phyloP scores from a whole-genome alignment of 208 protist genomes.

The Trypanosoma platydactyli region DNA sequence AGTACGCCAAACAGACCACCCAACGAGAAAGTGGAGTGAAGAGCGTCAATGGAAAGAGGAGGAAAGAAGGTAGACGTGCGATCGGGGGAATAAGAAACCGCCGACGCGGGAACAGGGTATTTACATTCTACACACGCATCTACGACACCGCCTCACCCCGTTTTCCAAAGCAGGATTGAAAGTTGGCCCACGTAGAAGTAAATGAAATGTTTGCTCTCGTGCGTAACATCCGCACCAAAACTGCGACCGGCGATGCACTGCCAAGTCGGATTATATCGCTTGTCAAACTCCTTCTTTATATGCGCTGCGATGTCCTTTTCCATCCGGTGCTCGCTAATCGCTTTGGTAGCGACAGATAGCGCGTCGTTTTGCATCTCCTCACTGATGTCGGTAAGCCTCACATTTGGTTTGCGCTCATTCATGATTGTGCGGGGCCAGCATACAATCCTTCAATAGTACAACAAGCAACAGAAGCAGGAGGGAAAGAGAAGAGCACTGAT shows the following conservation, averaged over 20 bases:
- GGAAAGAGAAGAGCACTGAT: background rate
- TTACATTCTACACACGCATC: slow-evolving; percentile 12
- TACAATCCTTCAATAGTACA: background rate
- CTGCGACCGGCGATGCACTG: slow-evolving; percentile 99
- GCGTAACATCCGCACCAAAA: slow-evolving; percentile 99
- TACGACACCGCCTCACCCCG: slow-evolving; percentile 30
- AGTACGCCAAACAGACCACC: too few relatives aligned
- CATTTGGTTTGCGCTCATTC: slow-evolving; percentile 83
- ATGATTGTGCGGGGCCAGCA: slow-evolving; percentile 25
- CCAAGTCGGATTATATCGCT: slow-evolving; percentile 98
- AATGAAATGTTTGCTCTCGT: slow-evolving; percentile 99
- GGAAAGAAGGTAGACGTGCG: too few relatives aligned
- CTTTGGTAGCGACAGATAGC: slow-evolving; percentile 96
- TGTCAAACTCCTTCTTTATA: slow-evolving; percentile 99
- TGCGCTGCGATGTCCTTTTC: slow-evolving; percentile 99
- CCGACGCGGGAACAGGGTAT: background rate
- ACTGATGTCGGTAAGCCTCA: slow-evolving; percentile 95
- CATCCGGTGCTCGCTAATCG: slow-evolving; percentile 99
- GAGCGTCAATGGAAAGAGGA: too few relatives aligned
- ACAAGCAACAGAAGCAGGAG: background rate
- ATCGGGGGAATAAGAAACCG: too few relatives aligned
- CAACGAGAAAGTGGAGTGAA: too few relatives aligned
- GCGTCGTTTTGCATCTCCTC: slow-evolving; percentile 98
- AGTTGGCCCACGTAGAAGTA: slow-evolving; percentile 99
- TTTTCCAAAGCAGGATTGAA: slow-evolving; percentile 98